Percentiles rank a stretch among this genome's conserved stretches.
phyloP scores from a whole-genome alignment of 306 rosid species.

The Begonia peltatifolia region DNA sequence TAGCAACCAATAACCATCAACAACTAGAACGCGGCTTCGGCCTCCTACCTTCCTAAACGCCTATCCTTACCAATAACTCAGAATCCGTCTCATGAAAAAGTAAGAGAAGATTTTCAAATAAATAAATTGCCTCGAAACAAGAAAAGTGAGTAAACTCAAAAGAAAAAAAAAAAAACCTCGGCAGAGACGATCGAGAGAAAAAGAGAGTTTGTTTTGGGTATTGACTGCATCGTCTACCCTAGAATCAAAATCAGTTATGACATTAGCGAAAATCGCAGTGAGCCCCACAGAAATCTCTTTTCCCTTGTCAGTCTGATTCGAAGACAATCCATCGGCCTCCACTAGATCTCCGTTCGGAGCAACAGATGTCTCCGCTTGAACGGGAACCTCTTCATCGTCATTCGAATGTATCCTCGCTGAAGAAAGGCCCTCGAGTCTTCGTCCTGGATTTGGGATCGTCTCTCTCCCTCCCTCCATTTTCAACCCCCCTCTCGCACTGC shows the following conservation, averaged over 20 bases:
- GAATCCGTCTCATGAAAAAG: not conserved
- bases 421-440: too few species aligned
- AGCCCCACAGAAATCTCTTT: conserved; percentile 6
- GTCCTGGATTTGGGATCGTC: too few species aligned
- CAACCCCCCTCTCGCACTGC: too few species aligned
- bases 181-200: conserved; percentile 8
- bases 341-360: conserved; percentile 1
- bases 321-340: conserved; percentile 1
- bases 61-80: too few species aligned
- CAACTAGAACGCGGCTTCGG: too few species aligned
- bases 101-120: not conserved
- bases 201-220: conserved; percentile 12
- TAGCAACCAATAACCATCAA: too few species aligned
- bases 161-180: not conserved
- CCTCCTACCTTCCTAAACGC: too few species aligned
- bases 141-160: not conserved
- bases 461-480: too few species aligned
- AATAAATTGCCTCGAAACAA: not conserved
- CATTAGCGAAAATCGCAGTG: conserved; percentile 5
- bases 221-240: conserved; percentile 6
- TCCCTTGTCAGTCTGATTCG: not conserved
- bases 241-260: conserved; percentile 11
- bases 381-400: not conserved
- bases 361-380: conserved; percentile 1
- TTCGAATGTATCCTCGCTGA: not conserved